Evolutionary conservation across 305 asterid genomes (phyloP).

Genomic region (Fraxinus nigra): DNA sequence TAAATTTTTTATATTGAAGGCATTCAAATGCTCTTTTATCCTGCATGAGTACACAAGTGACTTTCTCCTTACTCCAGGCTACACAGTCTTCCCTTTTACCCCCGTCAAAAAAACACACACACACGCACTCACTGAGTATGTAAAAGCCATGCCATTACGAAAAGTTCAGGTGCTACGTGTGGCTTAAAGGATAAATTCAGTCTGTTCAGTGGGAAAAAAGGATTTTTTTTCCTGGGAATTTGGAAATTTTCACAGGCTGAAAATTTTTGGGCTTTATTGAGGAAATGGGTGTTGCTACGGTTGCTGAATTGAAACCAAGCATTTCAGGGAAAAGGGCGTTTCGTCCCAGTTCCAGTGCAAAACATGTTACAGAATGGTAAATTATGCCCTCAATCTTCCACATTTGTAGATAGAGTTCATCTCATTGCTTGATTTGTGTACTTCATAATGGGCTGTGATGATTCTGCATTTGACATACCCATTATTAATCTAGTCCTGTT

Average conservation of each 20-base stretch:
- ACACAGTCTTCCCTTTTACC: background rate
- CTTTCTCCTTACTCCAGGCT: constrained; percentile 34
- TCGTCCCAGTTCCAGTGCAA: constrained; percentile 81
- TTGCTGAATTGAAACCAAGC: constrained; percentile 78
- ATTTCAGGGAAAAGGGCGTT: constrained; percentile 71
- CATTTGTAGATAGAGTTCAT: background rate
- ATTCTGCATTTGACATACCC: background rate
- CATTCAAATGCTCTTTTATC: constrained; percentile 35
- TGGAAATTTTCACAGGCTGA: constrained; percentile 22
- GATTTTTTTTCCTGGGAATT: background rate
- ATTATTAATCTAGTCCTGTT: background rate
- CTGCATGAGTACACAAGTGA: constrained; percentile 57
- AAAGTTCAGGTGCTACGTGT: background rate
- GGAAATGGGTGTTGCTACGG: constrained; percentile 76
- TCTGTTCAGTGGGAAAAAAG: constrained; percentile 3
- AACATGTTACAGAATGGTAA: constrained; percentile 80
- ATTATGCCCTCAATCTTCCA: background rate
- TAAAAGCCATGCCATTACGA: constrained; percentile 28
- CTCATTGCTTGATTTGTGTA: background rate
- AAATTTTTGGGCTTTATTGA: constrained; percentile 1
- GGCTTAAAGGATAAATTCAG: background rate
- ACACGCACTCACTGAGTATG: constrained; percentile 29
- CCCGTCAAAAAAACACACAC: constrained; percentile 6
- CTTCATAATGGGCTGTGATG: background rate
- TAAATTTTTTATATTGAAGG: constrained; percentile 23